Evolutionary conservation across 2,329 filamentous ascomycete species (phyloP), one percentile per base, ranked within the genome.

Genomic region (Zymoseptoria crescenta): DNA sequence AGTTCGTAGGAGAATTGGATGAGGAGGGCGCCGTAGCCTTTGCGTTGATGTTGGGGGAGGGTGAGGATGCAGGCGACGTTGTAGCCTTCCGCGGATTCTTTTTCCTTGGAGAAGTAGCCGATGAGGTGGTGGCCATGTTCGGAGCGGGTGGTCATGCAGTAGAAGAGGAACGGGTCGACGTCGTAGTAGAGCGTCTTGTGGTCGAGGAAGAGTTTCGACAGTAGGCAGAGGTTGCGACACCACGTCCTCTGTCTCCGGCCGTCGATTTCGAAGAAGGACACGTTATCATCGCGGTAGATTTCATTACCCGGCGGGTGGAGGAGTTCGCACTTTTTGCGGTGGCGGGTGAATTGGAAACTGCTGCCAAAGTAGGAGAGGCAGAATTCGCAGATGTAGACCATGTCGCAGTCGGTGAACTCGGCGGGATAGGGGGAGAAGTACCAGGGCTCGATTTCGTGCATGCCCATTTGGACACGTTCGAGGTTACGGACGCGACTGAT

Each of bases 31-130:
- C 95, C 94, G 68, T 94, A 96, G 0, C 94, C 94, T 71, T 95
- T 94, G 24, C 94, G 85, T 74, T 99, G 94, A 68, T 95, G 97
- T 72, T 99, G 95, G 0, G 94, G 94, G 3, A 99, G 80, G 0
- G 94, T 99, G 60, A 99, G 80, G 72, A 99, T 99, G 82, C 95
- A 99, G 4, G 94, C 95, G 30, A 99, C 87, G 71, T 99, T 99
- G 81, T 97, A 99, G 29, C 89, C 91, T 69, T 99, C 95, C 0
- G 91, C 91, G 48, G 88, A 93, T 74, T 99, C 94, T 68, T 99
- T 99, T 74, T 99, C 94, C 73, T 99, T 99, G 58, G 89, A 96
- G 74, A 99, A 99, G 72, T 96, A 99, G n/a, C 94, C 94, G n/a
- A 99, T 89, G 54, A 99, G 83, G 70, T 97, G 94, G 69, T 88